Base-by-base conservation (phyloP, 129 eudicot species). In the Arctium minus region DNA sequence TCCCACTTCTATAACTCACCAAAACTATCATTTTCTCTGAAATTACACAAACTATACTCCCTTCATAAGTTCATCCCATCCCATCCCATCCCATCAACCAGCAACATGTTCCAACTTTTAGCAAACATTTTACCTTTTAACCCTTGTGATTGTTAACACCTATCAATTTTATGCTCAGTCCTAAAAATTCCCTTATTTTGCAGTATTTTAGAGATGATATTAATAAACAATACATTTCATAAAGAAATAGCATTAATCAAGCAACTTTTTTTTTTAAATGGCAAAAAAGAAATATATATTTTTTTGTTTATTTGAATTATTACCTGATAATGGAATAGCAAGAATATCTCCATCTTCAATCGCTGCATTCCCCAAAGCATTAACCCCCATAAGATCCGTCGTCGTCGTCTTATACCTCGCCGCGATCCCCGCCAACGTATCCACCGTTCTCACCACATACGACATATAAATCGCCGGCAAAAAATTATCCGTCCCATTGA, bases 271-370 rank as follows among this genome's bases (percentile, higher is more conserved):
- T 7, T 4, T 2, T 10, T 10, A 76, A 17, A 42, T n/a, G 32
- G 8, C 29, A 46, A 70, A 35, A 35, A 71, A 39, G 0, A 74
- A 3, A 42, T 67, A 64, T 0, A 36, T 8, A 18, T 22, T 22
- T 22, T 53, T 3, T 4, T 56, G 67, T 56, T 48, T 4, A 44
- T 35, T 12, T 0, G 5, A 11, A n/a, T 8, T 33, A 70, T 39
- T 81, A 96, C 99, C 99, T 53, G 99, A 93, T 56, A 96, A 82
- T 0, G 99, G 99, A 77, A 96, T 86, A 50, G 98, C 97, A 74
- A 96, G 96, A 69, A 96, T 96, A 82, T 96, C 99, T 1, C 98
- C 99, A 15, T 89, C 97, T 79, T 78, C 85, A 84, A 93, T 85
- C 31, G 91, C 94, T 1, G 92, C 82, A 70, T 88, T 85, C 18